Evolutionary conservation across 352 stramenopile genomes (phyloP).

Genomic region (Pythium apleroticum): DNA sequence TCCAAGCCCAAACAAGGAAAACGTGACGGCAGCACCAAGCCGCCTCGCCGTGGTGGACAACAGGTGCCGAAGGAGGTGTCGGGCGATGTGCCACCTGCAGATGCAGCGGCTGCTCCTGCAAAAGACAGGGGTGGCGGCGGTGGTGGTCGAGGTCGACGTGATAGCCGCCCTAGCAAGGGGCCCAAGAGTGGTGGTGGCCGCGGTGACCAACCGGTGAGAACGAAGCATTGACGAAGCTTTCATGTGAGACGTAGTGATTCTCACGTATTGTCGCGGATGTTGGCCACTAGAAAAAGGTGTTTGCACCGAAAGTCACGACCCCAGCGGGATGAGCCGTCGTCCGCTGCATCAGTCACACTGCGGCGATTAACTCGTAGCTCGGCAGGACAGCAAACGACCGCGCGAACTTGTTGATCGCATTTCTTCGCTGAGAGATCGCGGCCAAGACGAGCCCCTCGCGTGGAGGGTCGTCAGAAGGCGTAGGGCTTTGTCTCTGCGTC

Average conservation of each 20-base stretch:
- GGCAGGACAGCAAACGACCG: constrained; percentile 1
- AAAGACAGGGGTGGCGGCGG: constrained; percentile 6
- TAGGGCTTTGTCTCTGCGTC: neutral
- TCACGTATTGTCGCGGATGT: neutral
- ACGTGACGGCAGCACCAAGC: constrained; percentile 5
- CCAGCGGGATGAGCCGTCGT: constrained; percentile 23
- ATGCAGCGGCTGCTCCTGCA: neutral
- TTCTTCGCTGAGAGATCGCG: constrained; percentile 2
- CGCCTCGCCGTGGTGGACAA: neutral
- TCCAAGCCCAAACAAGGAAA: constrained; percentile 14
- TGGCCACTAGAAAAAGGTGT: constrained; percentile 49
- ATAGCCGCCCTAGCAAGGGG: constrained; percentile 13
- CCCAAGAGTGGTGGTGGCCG: constrained; percentile 13
- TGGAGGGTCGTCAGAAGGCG: neutral
- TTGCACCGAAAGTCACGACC: constrained; percentile 56
- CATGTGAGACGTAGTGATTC: neutral
- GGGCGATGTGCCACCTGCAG: neutral
- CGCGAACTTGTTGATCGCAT: constrained; percentile 1
- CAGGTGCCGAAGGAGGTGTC: neutral
- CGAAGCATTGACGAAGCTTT: neutral
- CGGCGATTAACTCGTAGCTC: constrained; percentile 1
- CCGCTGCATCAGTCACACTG: neutral
- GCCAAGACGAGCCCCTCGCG: neutral
- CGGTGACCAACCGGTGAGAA: constrained; percentile 21
- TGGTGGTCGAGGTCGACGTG: constrained; percentile 6